Percentiles rank a stretch among this genome's conserved stretches.
Conservation (phyloP, 2,329 filamentous ascomycete species). For the Colletotrichum simmondsii region DNA sequence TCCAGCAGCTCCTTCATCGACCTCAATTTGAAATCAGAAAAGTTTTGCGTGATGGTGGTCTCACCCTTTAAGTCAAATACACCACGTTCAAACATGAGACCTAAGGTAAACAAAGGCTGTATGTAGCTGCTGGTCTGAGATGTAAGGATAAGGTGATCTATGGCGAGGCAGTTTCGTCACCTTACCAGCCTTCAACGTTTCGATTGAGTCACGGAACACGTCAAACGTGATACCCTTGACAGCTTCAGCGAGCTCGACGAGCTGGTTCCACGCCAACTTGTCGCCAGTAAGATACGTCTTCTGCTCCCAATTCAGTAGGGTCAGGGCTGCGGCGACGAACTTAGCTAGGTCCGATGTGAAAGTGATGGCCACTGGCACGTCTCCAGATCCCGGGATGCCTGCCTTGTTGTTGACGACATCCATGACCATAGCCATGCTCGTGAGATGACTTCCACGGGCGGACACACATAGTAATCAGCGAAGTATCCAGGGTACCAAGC, state of each 20-base stretch:
- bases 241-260: constrained; percentile 50
- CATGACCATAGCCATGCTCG: constrained; percentile 31
- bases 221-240: constrained; percentile 48
- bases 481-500: constrained; percentile 38
- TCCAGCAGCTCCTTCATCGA: constrained; percentile 38
- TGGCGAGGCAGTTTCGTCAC: constrained; percentile 45
- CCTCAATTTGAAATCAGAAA: constrained; percentile 40
- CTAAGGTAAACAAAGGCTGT: constrained; percentile 38
- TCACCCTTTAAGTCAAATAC: constrained; percentile 32
- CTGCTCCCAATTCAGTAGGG: constrained; percentile 51
- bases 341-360: constrained; percentile 9
- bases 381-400: constrained; percentile 11
- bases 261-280: constrained; percentile 48
- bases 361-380: not conserved
- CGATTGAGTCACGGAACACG: constrained; percentile 43
- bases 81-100: constrained; percentile 34
- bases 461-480: constrained; percentile 41
- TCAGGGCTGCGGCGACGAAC: constrained; percentile 50
- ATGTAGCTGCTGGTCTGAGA: constrained; percentile 39
- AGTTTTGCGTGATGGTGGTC: constrained; percentile 39
- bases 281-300: constrained; percentile 44
- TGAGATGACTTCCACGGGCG: constrained; percentile 40
- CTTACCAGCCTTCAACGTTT: constrained; percentile 45
- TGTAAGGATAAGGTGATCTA: constrained; percentile 36
- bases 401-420: constrained; percentile 10